phyloP scores from a whole-genome alignment of 1,284 basidiomycete genomes.

The Trichosporon sp. region DNA sequence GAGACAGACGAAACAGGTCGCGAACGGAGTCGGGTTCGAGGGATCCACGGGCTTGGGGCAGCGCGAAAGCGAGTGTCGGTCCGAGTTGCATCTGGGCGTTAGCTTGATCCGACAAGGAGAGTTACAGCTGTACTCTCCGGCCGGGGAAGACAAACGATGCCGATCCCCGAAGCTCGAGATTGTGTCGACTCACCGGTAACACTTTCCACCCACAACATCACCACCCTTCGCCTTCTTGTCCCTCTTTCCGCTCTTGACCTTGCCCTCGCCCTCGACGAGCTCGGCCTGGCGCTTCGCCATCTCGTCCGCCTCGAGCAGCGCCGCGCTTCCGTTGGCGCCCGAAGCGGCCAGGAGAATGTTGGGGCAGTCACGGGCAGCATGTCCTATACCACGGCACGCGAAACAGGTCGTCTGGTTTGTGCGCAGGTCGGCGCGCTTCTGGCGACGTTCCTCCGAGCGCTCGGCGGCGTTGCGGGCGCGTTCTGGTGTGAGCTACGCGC shows the following conservation, averaged over 20 bases:
- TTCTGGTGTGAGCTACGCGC: slow-evolving; percentile 32
- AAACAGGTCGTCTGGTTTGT: slow-evolving; percentile 72
- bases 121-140: neutral
- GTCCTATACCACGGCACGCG: slow-evolving; percentile 81
- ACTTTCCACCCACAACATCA: slow-evolving; percentile 66
- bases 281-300: slow-evolving; percentile 25
- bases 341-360: slow-evolving; percentile 56
- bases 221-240: slow-evolving; percentile 41
- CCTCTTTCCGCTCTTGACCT: slow-evolving; percentile 36
- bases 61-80: slow-evolving; percentile 72
- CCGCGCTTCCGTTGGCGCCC: slow-evolving; percentile 31
- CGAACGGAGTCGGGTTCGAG: slow-evolving; percentile 76
- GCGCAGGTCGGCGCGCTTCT: slow-evolving; percentile 68
- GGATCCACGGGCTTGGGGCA: slow-evolving; percentile 71
- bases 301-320: slow-evolving; percentile 34
- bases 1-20: slow-evolving; percentile 88
- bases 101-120: no score
- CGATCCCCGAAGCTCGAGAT: no score
- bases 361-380: slow-evolving; percentile 81
- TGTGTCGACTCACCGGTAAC: slow-evolving; percentile 68
- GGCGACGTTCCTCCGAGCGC: slow-evolving; percentile 66
- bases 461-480: slow-evolving; percentile 37
- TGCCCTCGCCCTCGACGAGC: slow-evolving; percentile 24
- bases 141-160: no score
- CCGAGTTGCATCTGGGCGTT: slow-evolving; percentile 74